These are phyloP conservation scores for Metarhizium rileyi DNA, from an alignment of 2,329 filamentous ascomycete genomes.

Conservation along the genomic window DNA sequence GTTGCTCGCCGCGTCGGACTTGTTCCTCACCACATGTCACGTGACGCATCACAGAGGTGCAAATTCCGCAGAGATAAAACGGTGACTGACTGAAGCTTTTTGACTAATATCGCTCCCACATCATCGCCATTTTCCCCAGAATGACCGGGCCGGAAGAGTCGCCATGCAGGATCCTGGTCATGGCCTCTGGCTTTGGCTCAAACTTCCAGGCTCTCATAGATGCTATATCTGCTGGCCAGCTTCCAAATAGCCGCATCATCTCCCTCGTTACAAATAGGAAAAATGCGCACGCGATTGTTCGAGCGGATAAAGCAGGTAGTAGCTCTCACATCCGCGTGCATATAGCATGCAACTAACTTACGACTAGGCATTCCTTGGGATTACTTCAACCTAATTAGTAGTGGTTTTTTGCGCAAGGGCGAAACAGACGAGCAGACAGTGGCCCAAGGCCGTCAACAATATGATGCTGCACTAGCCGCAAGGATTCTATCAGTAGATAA, in stretches of 20 bases:
- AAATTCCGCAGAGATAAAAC: no score
- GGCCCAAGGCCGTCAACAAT: conserved; percentile 51
- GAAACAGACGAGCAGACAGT: conserved; percentile 49
- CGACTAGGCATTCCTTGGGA: conserved; percentile 53
- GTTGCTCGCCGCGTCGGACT: no score
- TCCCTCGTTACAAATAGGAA: conserved; percentile 39
- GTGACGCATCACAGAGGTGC: no score
- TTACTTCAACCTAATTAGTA: conserved; percentile 73
- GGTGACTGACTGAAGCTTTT: no score
- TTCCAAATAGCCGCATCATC: conserved; percentile 33
- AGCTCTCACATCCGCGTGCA: not conserved
- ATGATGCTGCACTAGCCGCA: conserved; percentile 65
- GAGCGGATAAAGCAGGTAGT: conserved; percentile 35
- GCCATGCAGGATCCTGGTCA: conserved; percentile 49
- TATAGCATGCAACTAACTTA: not conserved
- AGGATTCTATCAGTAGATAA: conserved; percentile 43
- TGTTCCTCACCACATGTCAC: no score
- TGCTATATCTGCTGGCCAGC: conserved; percentile 27
- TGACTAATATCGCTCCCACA: no score
- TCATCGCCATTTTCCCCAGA: no score
- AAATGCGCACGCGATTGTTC: conserved; percentile 33
- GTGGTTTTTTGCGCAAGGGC: conserved; percentile 50
- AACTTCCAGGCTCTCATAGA: conserved; percentile 69
- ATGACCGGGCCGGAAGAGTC: conserved; percentile 1
- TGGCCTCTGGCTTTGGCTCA: conserved; percentile 65